These are phyloP conservation scores for Corylus heterophylla DNA, from an alignment of 306 rosid species.

Conservation along the genomic window DNA sequence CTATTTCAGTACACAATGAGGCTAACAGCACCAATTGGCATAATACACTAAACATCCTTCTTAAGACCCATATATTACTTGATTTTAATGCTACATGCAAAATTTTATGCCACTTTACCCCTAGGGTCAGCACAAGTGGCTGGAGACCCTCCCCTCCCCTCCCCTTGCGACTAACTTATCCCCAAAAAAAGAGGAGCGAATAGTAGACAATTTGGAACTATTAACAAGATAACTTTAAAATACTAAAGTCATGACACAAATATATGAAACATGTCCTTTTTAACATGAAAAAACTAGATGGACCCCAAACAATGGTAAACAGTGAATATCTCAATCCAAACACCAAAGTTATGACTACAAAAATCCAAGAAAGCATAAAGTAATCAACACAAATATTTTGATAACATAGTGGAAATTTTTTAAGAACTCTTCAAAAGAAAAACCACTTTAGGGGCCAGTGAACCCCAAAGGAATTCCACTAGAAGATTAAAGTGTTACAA, in stretches of 20 bases:
- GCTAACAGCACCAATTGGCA: background rate
- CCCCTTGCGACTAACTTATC: background rate
- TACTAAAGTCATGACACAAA: conserved; percentile 16
- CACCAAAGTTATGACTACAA: too few relatives aligned
- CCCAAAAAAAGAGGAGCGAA: background rate
- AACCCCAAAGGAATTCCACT: too few relatives aligned
- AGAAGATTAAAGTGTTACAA: too few relatives aligned
- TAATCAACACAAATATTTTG: too few relatives aligned
- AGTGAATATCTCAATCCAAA: too few relatives aligned
- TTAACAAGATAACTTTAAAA: background rate
- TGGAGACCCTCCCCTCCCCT: background rate
- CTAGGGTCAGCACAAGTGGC: background rate
- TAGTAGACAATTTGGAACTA: background rate
- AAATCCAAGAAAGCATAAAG: too few relatives aligned
- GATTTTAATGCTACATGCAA: background rate
- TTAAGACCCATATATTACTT: background rate
- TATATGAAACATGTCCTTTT: conserved; percentile 3
- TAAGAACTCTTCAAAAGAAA: too few relatives aligned
- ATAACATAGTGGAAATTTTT: too few relatives aligned
- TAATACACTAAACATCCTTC: background rate
- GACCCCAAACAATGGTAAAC: too few relatives aligned
- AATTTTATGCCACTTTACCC: background rate
- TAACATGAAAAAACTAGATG: background rate
- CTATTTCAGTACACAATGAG: background rate
- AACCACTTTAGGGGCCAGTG: too few relatives aligned